Evolutionary conservation across 345 rosid genomes (phyloP), one percentile per base, ranked within the genome.

Genomic region (Noccaea bulbosa): DNA sequence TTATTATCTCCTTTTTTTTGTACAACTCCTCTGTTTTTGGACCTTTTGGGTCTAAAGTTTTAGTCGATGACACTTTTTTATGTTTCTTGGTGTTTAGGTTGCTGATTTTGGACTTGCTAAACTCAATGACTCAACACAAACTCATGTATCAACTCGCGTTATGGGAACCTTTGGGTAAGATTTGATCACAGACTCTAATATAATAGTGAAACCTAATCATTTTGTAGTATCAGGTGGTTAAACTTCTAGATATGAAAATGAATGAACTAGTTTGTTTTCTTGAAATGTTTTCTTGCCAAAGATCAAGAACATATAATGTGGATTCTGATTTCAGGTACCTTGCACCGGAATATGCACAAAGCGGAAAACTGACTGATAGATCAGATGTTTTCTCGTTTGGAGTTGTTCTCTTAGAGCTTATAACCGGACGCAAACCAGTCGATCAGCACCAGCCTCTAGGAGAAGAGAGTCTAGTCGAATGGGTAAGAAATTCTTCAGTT

Each of bases 61-160:
- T 34, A 53, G 49, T 70, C 22, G 63, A 10, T 54, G 27, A 53
- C 11, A 34, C 32, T 7, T 14, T 68, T 58, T 27, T 14, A 50
- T 54, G 34, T 9, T 11, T 45, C 4, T 44, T 37, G 53, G n/a
- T 53, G 33, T 55, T 20, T 80, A 92, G 96, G 99, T 95, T 45
- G 98, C 98, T 62, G 99, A 95, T 80, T 95, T 95, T 73, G 99
- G 99, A 68, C 96, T 95, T 48, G 98, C 99, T 50, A 95, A 78
- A 70, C 89, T 95, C 39, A 87, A 83, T 20, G 94, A 86, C 77
- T 83, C 94, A 16, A 66, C 85, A 11, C 92, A 88, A 70, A 86
- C 96, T 22, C 99, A 95, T 80, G 98, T 95, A 60, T 95, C 99
- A 60, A 95, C 98, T 66, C 84, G 99, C n/a, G 98, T 92, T 63